phyloP scores from a whole-genome alignment of 768 basidiomycete genomes.

The Chalciporus piperatus region DNA sequence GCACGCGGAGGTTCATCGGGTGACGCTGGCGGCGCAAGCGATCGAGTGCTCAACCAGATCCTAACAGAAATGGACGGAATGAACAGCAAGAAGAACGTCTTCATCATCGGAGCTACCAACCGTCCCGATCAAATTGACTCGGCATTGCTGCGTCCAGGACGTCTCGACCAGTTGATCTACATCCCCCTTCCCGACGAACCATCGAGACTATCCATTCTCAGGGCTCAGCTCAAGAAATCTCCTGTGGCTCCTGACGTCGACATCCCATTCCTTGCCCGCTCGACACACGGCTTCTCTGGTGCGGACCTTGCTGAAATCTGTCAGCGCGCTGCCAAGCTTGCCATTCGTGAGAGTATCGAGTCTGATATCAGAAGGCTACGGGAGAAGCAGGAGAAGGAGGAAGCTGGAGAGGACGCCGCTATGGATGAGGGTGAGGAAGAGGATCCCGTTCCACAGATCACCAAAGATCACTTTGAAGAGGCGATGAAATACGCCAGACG shows the following conservation, averaged over 20 bases:
- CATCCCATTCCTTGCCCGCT: conserved; percentile 82
- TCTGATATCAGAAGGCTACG: conserved; percentile 78
- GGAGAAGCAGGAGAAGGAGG: conserved; percentile 80
- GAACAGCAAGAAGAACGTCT: conserved; percentile 99
- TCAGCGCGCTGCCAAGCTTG: conserved; percentile 95
- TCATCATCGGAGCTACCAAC: conserved; percentile 97
- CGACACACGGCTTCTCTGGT: conserved; percentile 97
- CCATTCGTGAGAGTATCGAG: conserved; percentile 94
- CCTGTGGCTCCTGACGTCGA: conserved; percentile 83
- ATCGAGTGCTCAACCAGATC: conserved; percentile 96
- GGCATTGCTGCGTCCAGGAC: conserved; percentile 92
- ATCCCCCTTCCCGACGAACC: conserved; percentile 96
- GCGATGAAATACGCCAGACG: conserved; percentile 98
- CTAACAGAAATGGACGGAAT: conserved; percentile 99
- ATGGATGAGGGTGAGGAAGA: conserved; percentile 71
- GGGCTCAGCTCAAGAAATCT: conserved; percentile 87
- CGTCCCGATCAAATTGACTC: conserved; percentile 94
- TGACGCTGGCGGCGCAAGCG: conserved; percentile 94
- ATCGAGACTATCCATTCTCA: conserved; percentile 88
- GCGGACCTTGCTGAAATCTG: conserved; percentile 99
- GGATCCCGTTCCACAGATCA: conserved; percentile 89
- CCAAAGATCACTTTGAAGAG: conserved; percentile 94
- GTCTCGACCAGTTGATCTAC: conserved; percentile 98
- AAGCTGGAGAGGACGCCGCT: conserved; percentile 62
- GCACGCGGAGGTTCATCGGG: conserved; percentile 82